A percentile compares a stretch with the other conserved stretches of the same genome.
Conservation (phyloP, 352 stramenopile species). For the Phytophthora chlamydospora region DNA sequence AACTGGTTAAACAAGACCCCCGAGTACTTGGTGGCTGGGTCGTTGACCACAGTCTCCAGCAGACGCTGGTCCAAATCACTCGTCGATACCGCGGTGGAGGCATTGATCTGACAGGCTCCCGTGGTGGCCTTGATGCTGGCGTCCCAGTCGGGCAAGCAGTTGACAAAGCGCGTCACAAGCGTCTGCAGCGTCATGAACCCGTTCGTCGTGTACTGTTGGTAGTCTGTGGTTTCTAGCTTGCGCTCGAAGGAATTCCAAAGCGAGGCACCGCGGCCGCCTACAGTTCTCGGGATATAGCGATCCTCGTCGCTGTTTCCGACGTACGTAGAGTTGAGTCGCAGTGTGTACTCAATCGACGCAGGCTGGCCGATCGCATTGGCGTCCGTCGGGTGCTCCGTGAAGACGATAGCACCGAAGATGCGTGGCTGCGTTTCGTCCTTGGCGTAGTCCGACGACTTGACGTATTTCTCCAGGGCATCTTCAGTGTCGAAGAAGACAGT, state of each 20-base stretch:
- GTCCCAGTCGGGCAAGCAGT: slow-evolving; percentile 49
- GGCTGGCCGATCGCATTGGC: slow-evolving; percentile 28
- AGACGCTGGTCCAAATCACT: slow-evolving; percentile 24
- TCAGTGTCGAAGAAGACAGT: slow-evolving; percentile 48
- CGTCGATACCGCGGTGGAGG: slow-evolving; percentile 11
- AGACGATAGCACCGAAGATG: slow-evolving; percentile 58
- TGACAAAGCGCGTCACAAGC: slow-evolving; percentile 47
- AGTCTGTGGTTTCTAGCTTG: slow-evolving; percentile 36
- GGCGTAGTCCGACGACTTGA: slow-evolving; percentile 39
- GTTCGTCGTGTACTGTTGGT: slow-evolving; percentile 42
- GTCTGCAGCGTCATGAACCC: slow-evolving; percentile 60
- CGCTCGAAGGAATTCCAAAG: slow-evolving; percentile 25
- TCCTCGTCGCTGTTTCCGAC: slow-evolving; percentile 18
- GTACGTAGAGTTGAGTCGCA: slow-evolving; percentile 43
- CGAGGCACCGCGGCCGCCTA: slow-evolving; percentile 21
- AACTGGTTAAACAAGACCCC: slow-evolving; percentile 21
- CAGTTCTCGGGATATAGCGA: slow-evolving; percentile 23
- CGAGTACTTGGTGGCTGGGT: slow-evolving; percentile 31
- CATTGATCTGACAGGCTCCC: slow-evolving; percentile 25
- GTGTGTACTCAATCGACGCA: slow-evolving; percentile 41
- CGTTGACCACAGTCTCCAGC: slow-evolving; percentile 29
- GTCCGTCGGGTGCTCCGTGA: slow-evolving; percentile 30
- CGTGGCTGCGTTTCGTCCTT: slow-evolving; percentile 31
- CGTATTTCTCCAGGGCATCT: slow-evolving; percentile 42
- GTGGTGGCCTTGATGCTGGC: slow-evolving; percentile 19